Base-by-base conservation (phyloP, 768 basidiomycete genomes). In the Rickenella mellea region DNA sequence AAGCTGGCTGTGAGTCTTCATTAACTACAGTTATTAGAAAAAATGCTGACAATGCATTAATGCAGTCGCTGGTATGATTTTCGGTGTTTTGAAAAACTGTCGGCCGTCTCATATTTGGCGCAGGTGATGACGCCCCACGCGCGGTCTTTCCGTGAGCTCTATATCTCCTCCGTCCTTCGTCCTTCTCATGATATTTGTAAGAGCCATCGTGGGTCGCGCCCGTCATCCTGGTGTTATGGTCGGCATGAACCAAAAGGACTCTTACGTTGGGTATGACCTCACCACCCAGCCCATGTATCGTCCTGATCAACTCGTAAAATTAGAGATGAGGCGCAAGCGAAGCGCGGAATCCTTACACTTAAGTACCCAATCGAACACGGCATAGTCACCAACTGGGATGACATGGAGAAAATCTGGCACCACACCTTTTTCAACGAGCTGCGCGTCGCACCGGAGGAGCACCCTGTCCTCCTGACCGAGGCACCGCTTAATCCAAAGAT, bases 401-500 rank as follows among this genome's bases (percentile, higher is more conserved):
- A 93, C 66, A 93, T 93, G 90, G 92, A 94, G 71, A 92, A 93
- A 70, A 93, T 93, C 62, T 94, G 90, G 90, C 89, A 92, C 63
- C 90, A 93, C 71, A 92, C 91, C 25, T 94, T 93, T 67, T 93
- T 82, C 67, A 83, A 83, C 55, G 82, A 83, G 55, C 72, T 83
- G 46, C 80, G 82, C 59, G 80, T 83, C 44, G 81, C 82, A 3
- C 80, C 80, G 8, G 81, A 83, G 58, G 82, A 83, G 56, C 81
- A 82, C 63, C 81, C 80, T 26, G 74, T 83, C 49, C 63, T 82
- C 6, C 69, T 82, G 50, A 82, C 81, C 35, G 80, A 82, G 57
- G 80, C 81, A 36, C 81, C 81, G 21, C 68, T 82, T 25, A 82
- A 83, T 67, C 80, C 80, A 33, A 82, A 82, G 62, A 73, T 74